Evolutionary conservation across 805 yeast species (phyloP).

Genomic region (Yarrowia divulgata): DNA sequence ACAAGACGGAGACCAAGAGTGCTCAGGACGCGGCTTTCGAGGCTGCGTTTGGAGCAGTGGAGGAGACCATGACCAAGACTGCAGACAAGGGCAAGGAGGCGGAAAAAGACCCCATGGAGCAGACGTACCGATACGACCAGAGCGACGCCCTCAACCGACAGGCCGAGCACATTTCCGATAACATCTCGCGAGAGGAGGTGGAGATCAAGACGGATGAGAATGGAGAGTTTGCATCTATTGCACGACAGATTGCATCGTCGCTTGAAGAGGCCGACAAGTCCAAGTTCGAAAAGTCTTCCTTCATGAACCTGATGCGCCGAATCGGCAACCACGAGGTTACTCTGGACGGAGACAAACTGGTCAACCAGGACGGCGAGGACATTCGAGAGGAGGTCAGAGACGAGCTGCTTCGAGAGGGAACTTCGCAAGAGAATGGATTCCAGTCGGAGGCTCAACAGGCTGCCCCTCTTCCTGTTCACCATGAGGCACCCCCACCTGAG

Average conservation of each 20-base stretch:
- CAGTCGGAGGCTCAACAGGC: conserved; percentile 23
- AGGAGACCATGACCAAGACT: conserved; percentile 37
- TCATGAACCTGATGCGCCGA: conserved; percentile 46
- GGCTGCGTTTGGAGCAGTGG: conserved; percentile 45
- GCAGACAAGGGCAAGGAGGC: conserved; percentile 28
- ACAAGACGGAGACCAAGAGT: conserved; percentile 40
- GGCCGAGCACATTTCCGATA: conserved; percentile 16
- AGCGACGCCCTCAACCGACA: conserved; percentile 22
- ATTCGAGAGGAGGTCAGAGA: conserved; percentile 31
- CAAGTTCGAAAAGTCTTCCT: conserved; percentile 45
- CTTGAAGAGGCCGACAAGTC: conserved; percentile 31
- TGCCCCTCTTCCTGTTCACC: conserved; percentile 4
- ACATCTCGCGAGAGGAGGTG: conserved; percentile 39
- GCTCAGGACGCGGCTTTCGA: conserved; percentile 43
- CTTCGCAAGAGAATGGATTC: conserved; percentile 25
- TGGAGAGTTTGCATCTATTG: conserved; percentile 35
- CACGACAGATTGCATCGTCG: conserved; percentile 32
- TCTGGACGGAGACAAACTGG: conserved; percentile 46
- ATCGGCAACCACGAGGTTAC: conserved; percentile 44
- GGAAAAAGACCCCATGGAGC: conserved; percentile 16
- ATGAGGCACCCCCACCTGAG: conserved; percentile 21
- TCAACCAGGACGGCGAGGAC: conserved; percentile 43
- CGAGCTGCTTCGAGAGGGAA: conserved; percentile 21
- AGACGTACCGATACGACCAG: conserved; percentile 15
- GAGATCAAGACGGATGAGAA: conserved; percentile 44